These are phyloP conservation scores for Penicillium daleae DNA, from an alignment of 495 filamentous ascomycete genomes.

Conservation along the genomic window DNA sequence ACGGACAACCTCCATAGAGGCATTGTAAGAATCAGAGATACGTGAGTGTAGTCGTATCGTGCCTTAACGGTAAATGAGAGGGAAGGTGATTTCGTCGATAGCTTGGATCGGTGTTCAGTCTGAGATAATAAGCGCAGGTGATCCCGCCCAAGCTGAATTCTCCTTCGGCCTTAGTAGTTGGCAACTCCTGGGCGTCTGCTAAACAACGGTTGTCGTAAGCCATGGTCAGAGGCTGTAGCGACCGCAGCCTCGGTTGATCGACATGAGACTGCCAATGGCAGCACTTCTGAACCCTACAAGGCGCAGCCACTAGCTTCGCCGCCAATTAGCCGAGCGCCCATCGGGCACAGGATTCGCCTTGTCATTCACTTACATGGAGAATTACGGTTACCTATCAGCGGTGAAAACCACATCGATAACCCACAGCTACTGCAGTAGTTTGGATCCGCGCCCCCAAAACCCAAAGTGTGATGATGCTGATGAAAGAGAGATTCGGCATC, in stretches of 20 bases:
- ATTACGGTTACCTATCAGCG: neutral
- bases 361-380: neutral
- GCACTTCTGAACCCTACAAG: neutral
- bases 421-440: neutral
- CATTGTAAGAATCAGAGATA: constrained; percentile 1
- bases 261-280: neutral
- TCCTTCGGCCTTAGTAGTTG: neutral
- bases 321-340: neutral
- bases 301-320: neutral
- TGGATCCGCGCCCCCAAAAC: neutral
- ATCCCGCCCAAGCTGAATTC: neutral
- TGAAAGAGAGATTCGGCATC: neutral
- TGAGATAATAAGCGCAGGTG: neutral
- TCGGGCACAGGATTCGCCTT: neutral
- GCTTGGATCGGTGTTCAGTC: neutral
- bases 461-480: neutral
- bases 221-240: neutral
- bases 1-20: neutral
- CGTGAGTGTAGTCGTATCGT: constrained; percentile 2
- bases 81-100: neutral
- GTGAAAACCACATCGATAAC: neutral
- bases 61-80: neutral
- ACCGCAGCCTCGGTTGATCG: constrained; percentile 8
- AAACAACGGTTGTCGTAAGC: neutral
- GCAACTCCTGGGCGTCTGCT: neutral